Evolutionary conservation across 768 basidiomycete species (phyloP).

Genomic region (Podaxis pistillaris): DNA sequence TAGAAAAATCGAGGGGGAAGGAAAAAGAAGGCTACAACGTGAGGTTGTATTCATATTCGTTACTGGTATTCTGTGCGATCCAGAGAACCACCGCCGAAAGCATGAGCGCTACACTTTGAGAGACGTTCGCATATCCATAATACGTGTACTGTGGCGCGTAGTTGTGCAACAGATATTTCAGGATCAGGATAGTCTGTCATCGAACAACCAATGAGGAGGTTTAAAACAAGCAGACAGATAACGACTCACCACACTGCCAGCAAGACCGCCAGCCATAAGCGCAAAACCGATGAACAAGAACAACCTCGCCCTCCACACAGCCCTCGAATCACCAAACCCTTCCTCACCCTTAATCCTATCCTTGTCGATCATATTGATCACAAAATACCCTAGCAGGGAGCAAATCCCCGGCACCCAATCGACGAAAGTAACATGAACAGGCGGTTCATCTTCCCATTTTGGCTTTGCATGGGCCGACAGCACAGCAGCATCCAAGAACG

Average conservation of each 20-base stretch:
- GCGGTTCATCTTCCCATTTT: constrained; percentile 61
- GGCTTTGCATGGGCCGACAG: constrained; percentile 83
- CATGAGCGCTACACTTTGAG: constrained; percentile 86
- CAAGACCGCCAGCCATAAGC: constrained; percentile 94
- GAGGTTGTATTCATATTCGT: constrained; percentile 93
- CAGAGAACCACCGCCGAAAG: constrained; percentile 85
- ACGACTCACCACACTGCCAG: constrained; percentile 88
- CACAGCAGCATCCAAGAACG: constrained; percentile 90
- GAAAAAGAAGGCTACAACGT: constrained; percentile 46
- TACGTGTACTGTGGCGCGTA: constrained; percentile 79
- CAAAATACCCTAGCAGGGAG: constrained; percentile 86
- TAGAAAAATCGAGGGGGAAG: neutral
- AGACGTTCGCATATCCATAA: constrained; percentile 95
- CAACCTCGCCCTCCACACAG: constrained; percentile 89
- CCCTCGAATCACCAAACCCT: constrained; percentile 74
- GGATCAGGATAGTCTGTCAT: constrained; percentile 74
- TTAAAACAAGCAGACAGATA: neutral
- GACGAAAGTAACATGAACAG: constrained; percentile 81
- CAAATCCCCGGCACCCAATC: constrained; percentile 99
- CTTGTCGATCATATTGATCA: constrained; percentile 95
- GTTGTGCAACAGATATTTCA: constrained; percentile 82
- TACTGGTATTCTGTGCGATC: constrained; percentile 82
- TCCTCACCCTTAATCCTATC: constrained; percentile 80
- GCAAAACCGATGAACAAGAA: constrained; percentile 96
- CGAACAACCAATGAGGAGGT: neutral